These are phyloP conservation scores for Crepidotus variabilis DNA, from an alignment of 768 basidiomycete genomes.

Conservation along the genomic window DNA sequence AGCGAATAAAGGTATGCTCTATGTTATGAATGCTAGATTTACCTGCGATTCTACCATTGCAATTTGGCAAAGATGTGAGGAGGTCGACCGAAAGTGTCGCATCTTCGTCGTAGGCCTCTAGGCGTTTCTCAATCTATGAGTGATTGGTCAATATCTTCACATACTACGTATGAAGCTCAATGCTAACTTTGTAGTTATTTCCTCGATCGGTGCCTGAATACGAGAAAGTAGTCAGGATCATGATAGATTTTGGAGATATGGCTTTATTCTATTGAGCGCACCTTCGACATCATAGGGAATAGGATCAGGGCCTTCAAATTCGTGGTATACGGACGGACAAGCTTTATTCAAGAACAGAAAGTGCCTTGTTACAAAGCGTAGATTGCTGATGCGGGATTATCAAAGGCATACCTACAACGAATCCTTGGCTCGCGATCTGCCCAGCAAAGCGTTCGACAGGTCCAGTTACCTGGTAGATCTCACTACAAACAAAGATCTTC, in stretches of 20 bases:
- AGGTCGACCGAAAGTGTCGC: constrained; percentile 75
- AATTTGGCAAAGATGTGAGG: constrained; percentile 67
- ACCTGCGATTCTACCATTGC: constrained; percentile 91
- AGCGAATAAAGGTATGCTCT: constrained; percentile 1
- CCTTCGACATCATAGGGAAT: constrained; percentile 89
- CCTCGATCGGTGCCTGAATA: constrained; percentile 52
- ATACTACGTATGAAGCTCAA: not conserved
- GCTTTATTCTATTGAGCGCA: constrained; percentile 17
- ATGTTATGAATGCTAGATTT: constrained; percentile 15
- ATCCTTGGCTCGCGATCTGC: constrained; percentile 85
- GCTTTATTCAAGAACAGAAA: constrained; percentile 38
- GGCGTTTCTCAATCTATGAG: constrained; percentile 77
- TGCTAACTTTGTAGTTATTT: constrained; percentile 74
- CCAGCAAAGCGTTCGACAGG: constrained; percentile 92
- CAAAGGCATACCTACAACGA: constrained; percentile 62
- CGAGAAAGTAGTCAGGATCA: not conserved
- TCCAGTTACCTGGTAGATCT: constrained; percentile 96
- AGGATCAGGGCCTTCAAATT: constrained; percentile 85
- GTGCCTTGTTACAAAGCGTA: not conserved
- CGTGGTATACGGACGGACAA: constrained; percentile 85
- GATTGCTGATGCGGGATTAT: not conserved
- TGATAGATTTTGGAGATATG: not conserved
- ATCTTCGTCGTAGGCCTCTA: constrained; percentile 92
- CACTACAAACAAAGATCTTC: constrained; percentile 40
- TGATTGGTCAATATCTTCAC: not conserved